These are phyloP conservation scores for Vaccinium myrtillus DNA, from an alignment of 148 eudicot genomes.

Conservation along the genomic window DNA sequence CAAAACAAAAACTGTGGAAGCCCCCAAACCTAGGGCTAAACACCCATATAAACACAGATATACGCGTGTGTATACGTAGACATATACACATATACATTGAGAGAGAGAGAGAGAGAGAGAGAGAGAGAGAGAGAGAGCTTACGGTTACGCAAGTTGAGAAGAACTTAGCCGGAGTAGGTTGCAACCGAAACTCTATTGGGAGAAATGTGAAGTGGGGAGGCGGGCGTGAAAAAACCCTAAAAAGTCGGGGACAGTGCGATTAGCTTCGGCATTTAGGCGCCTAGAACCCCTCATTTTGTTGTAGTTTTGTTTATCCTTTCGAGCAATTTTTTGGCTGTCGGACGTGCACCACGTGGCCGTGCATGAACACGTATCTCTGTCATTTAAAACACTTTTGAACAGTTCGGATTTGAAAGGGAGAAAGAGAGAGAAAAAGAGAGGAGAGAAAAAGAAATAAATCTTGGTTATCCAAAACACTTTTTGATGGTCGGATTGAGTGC, in stretches of 20 bases:
- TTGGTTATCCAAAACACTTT: no score
- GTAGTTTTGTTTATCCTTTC: background rate
- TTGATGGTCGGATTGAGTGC: no score
- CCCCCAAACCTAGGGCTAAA: background rate
- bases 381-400: no score
- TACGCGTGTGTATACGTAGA: background rate
- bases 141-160: background rate
- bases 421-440: no score
- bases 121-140: conserved; percentile 13
- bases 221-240: conserved; percentile 18
- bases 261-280: background rate
- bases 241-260: conserved; percentile 8
- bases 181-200: background rate
- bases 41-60: background rate
- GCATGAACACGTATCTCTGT: no score
- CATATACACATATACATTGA: background rate
- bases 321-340: no score
- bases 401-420: no score
- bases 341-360: no score
- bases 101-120: conserved; percentile 1
- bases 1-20: background rate
- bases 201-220: background rate
- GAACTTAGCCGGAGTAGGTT: conserved; percentile 2
- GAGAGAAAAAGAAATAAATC: no score
- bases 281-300: background rate